Evolutionary conservation across 768 basidiomycete genomes (phyloP).

Genomic region (Tephrocybe sp.): DNA sequence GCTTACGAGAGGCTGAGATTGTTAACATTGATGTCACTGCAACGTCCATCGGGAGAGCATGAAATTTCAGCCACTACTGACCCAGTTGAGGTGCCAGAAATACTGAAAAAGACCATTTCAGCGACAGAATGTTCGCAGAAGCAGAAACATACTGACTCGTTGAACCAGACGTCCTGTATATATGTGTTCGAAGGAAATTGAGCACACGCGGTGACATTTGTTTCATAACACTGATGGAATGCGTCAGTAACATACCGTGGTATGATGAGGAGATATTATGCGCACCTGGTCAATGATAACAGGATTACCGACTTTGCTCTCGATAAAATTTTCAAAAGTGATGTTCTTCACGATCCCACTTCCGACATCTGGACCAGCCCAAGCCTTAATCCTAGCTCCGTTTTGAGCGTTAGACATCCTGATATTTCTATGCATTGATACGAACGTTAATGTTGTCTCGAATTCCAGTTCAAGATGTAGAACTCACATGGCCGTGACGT

Average conservation of each 20-base stretch:
- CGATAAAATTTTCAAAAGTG: slow-evolving; percentile 51
- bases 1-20: slow-evolving; percentile 46
- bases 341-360: slow-evolving; percentile 58
- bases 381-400: slow-evolving; percentile 70
- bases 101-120: slow-evolving; percentile 33
- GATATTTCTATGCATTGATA: slow-evolving; percentile 41
- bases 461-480: not conserved
- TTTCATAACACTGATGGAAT: slow-evolving; percentile 46
- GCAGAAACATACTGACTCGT: slow-evolving; percentile 34
- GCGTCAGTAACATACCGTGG: not conserved
- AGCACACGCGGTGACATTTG: slow-evolving; percentile 45
- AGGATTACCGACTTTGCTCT: slow-evolving; percentile 57
- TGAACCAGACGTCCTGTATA: slow-evolving; percentile 60
- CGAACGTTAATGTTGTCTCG: not conserved
- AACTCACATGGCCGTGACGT: slow-evolving; percentile 51
- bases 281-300: slow-evolving; percentile 56
- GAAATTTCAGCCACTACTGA: slow-evolving; percentile 51
- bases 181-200: slow-evolving; percentile 54
- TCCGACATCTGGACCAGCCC: slow-evolving; percentile 60
- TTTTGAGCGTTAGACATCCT: slow-evolving; percentile 63
- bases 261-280: not conserved
- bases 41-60: slow-evolving; percentile 57
- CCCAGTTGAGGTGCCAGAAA: slow-evolving; percentile 57
- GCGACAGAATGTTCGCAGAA: not conserved
- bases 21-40: slow-evolving; percentile 48